Base-by-base conservation (phyloP, 495 filamentous ascomycete genomes). In the Penicillium soppii region DNA sequence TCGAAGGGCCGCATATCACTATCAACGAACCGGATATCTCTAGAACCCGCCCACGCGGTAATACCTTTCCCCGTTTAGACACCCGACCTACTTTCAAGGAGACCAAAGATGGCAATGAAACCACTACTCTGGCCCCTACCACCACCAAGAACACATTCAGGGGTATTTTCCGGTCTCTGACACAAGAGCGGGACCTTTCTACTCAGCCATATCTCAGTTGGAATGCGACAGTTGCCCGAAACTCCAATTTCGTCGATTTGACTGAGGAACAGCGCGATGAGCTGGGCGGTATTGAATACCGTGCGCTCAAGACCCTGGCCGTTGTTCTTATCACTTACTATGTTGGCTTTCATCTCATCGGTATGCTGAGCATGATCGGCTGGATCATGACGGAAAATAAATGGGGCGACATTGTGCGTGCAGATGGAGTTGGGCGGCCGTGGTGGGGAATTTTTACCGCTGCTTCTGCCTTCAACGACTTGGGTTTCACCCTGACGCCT, bases 401-500 rank as follows among this genome's bases (percentile, higher is more conserved):
- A 8, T 87, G 85, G 67, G 82, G 82, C 2, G 45, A 71, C 17
- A 57, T 89, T 32, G 80, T 96, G n/a, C 72, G 74, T 4, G 66
- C 50, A 2, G 77, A 70, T 58, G 87, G 85, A 4, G 69, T 86
- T 58, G 84, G 74, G 54, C 81, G 83, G 29, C 77, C 79, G 0
- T 97, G 92, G 92, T 97, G 92, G 91, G 91, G 79, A 4, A 83
- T 97, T 51, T 98, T 90, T 73, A 95, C 90, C 2, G 58, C 90
- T 13, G 85, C 77, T 19, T 95, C 92, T 35, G 74, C 89, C 12
- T 96, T 98, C 70, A 95, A 91, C 57, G 91, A 98, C 68, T 68
- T 97, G 21, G 88, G 88, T 7, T 92, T 84, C 54, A 90, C 90
- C 1, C 71, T 97, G 37, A 97, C 91, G 0, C 90, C 94, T 0